phyloP scores from a whole-genome alignment of 2,329 filamentous ascomycete genomes.

The Leptographium wingfieldii region DNA sequence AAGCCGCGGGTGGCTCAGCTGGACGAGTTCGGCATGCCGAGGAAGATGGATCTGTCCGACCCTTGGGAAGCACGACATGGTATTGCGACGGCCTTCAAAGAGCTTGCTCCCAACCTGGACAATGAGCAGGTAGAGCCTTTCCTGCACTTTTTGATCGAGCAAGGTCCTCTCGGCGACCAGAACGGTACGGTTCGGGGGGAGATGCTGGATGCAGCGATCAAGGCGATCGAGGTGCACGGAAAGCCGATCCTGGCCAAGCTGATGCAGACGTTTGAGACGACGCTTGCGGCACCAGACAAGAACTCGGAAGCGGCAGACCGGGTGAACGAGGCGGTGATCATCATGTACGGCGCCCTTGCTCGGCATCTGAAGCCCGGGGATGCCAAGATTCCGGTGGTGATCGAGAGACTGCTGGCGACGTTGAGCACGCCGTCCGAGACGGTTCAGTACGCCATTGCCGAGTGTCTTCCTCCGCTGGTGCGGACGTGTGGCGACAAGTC shows the following conservation, averaged over 20 bases:
- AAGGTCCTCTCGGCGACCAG: conserved; percentile 76
- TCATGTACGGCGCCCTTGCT: conserved; percentile 89
- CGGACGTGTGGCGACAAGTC: conserved; percentile 67
- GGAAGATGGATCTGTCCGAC: conserved; percentile 76
- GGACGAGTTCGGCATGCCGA: conserved; percentile 89
- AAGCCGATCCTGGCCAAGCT: conserved; percentile 72
- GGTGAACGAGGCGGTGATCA: conserved; percentile 93
- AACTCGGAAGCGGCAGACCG: conserved; percentile 72
- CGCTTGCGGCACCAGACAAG: conserved; percentile 74
- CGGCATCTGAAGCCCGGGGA: conserved; percentile 80
- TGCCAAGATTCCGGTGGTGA: conserved; percentile 72
- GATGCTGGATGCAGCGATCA: conserved; percentile 84
- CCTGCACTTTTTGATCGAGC: conserved; percentile 73
- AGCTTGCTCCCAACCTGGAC: conserved; percentile 60
- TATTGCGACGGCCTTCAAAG: conserved; percentile 74
- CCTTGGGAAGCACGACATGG: conserved; percentile 88
- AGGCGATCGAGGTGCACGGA: conserved; percentile 69
- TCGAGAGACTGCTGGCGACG: conserved; percentile 74
- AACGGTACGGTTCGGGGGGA: conserved; percentile 66
- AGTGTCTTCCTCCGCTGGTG: conserved; percentile 86
- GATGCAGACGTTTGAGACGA: conserved; percentile 84
- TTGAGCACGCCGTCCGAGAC: conserved; percentile 91
- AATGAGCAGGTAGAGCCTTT: conserved; percentile 61
- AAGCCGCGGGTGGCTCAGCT: conserved; percentile 74
- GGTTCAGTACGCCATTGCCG: conserved; percentile 91